A percentile compares a stretch with the other conserved stretches of the same genome.
Evolutionary conservation across 2,329 filamentous ascomycete genomes (phyloP).

Genomic region (Penicillium sp.): DNA sequence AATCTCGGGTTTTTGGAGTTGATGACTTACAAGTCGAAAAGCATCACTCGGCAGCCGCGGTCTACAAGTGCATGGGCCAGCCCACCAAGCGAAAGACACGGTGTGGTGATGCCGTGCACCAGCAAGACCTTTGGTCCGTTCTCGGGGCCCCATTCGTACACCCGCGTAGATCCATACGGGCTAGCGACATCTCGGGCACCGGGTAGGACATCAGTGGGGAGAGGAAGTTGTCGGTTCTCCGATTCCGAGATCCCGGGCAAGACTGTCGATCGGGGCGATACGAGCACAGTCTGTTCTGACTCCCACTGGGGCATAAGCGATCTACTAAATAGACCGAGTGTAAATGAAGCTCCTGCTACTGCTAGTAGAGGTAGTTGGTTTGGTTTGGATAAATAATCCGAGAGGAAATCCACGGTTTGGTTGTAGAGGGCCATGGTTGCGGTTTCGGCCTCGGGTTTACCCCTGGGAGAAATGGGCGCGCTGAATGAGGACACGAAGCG

Average conservation of each 20-base stretch:
- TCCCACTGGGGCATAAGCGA: conserved; percentile 25
- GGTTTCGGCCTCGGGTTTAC: not conserved
- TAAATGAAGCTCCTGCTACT: conserved; percentile 38
- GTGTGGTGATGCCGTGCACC: conserved; percentile 80
- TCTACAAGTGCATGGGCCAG: conserved; percentile 66
- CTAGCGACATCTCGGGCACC: conserved; percentile 63
- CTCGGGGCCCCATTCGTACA: conserved; percentile 79
- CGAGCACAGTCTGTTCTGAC: conserved; percentile 23
- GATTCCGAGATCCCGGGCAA: conserved; percentile 36
- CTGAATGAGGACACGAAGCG: not conserved
- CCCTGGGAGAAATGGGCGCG: not conserved
- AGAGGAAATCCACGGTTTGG: conserved; percentile 36
- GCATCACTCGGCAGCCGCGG: conserved; percentile 72
- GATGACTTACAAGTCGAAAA: conserved; percentile 63
- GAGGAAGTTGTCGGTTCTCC: conserved; percentile 52
- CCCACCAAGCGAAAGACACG: conserved; percentile 67
- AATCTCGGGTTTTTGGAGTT: not conserved
- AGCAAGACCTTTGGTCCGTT: conserved; percentile 71
- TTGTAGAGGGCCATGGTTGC: conserved; percentile 37
- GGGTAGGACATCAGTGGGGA: conserved; percentile 67
- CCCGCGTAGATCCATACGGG: conserved; percentile 67
- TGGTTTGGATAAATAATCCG: conserved; percentile 32
- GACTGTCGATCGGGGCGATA: conserved; percentile 39
- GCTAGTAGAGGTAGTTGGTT: conserved; percentile 36
- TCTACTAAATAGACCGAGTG: conserved; percentile 34